Evolutionary conservation across 371 early-diverging fungal genomes (phyloP).

Genomic region (Nematocida major): DNA sequence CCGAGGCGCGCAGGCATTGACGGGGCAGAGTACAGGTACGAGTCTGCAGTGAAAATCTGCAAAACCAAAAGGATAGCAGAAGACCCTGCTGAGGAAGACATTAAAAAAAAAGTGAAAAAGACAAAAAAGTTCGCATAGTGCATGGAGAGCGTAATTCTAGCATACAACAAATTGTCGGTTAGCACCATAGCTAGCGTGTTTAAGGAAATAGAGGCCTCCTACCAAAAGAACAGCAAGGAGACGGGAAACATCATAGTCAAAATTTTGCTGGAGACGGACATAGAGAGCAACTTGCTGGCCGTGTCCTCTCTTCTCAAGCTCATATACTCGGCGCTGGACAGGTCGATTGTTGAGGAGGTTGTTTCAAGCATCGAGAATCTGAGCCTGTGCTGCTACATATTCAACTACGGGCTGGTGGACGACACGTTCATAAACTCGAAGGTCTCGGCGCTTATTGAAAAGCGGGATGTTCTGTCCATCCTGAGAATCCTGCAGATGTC

Average conservation of each 20-base stretch:
- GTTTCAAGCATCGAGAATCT: not conserved
- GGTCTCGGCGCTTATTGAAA: not conserved
- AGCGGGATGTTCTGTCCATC: not conserved
- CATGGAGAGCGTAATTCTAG: conserved; percentile 29
- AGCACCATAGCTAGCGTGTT: conserved; percentile 11
- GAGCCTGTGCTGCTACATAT: conserved; percentile 32
- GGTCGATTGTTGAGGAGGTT: conserved; percentile 6
- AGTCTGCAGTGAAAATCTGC: not conserved
- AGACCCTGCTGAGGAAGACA: not conserved
- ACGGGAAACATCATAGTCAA: conserved; percentile 2
- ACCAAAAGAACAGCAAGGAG: not conserved
- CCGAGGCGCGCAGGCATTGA: conserved; percentile 28
- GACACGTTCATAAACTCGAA: not conserved
- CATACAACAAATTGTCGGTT: conserved; percentile 43
- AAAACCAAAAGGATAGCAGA: not conserved
- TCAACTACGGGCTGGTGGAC: conserved; percentile 40
- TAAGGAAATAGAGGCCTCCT: conserved; percentile 11
- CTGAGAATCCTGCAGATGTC: conserved; percentile 36
- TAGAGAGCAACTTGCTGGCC: conserved; percentile 20
- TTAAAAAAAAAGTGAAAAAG: conserved; percentile 28
- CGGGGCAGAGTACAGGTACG: not conserved
- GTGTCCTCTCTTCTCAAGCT: conserved; percentile 44
- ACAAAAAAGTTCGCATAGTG: conserved; percentile 2
- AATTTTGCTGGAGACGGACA: not conserved
- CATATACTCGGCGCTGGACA: conserved; percentile 32